phyloP scores from a whole-genome alignment of 257 asterid species.

The Solanum peruvianum region DNA sequence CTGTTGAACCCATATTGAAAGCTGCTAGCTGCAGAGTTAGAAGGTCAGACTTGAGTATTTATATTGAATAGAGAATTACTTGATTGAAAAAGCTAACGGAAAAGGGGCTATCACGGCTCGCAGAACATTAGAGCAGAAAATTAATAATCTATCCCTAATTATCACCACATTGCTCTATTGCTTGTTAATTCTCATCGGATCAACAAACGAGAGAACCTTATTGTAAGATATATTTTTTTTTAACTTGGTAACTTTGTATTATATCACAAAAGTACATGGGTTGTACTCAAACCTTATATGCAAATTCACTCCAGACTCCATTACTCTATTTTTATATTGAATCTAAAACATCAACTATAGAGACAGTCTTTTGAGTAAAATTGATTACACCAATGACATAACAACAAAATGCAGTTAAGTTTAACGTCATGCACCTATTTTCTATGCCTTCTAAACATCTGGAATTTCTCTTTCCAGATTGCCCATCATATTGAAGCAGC shows the following conservation, averaged over 20 bases:
- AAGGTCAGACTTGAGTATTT: neutral
- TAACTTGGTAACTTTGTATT: neutral
- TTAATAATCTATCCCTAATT: neutral
- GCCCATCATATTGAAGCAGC: too few relatives aligned
- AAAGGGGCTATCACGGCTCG: neutral
- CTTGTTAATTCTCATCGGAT: neutral
- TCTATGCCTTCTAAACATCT: too few relatives aligned
- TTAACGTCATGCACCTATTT: too few relatives aligned
- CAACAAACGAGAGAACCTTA: neutral
- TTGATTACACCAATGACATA: too few relatives aligned
- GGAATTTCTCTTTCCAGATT: too few relatives aligned
- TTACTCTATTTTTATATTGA: neutral
- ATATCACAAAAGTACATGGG: neutral
- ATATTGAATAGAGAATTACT: neutral
- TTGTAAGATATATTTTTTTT: neutral
- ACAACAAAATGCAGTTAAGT: too few relatives aligned
- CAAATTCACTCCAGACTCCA: neutral
- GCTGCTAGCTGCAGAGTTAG: constrained; percentile 57
- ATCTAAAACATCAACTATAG: neutral
- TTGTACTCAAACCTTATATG: neutral
- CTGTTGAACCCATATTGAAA: constrained; percentile 97
- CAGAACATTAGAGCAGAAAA: neutral
- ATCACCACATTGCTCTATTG: neutral
- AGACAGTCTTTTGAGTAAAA: too few relatives aligned
- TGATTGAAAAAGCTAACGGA: neutral